Evolutionary conservation across 2,329 filamentous ascomycete species (phyloP).

Genomic region (Calonectria hongkongensis): DNA sequence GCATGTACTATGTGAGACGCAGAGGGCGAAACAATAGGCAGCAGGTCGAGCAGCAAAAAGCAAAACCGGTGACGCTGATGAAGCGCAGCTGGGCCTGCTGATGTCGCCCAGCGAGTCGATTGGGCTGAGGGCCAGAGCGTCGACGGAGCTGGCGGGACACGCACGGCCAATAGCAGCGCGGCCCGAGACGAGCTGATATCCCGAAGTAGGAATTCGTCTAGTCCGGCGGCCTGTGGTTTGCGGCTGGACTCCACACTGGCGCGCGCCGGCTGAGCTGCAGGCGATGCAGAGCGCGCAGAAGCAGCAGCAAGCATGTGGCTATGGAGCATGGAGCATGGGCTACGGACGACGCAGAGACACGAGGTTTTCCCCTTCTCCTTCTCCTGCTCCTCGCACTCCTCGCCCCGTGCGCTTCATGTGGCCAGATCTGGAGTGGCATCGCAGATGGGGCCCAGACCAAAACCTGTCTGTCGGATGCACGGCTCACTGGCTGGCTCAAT

Average conservation of each 20-base stretch:
- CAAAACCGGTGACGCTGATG: conserved; percentile 5
- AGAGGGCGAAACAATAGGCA: background rate
- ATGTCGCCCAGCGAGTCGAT: background rate
- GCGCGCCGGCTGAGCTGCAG: conserved; percentile 9
- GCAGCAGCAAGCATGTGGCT: background rate
- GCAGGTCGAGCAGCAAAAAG: conserved; percentile 16
- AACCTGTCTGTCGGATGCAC: conserved; percentile 43
- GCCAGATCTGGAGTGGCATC: conserved; percentile 47
- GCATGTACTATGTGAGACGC: background rate
- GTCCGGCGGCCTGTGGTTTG: conserved; percentile 47
- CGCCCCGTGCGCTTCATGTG: background rate
- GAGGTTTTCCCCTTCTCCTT: background rate
- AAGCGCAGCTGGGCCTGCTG: background rate
- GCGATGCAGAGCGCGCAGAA: background rate
- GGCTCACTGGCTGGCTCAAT: conserved; percentile 44
- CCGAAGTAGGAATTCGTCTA: conserved; percentile 55
- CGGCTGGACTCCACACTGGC: conserved; percentile 42
- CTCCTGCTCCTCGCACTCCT: background rate
- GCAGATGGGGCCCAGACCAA: conserved; percentile 37
- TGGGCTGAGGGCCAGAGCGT: background rate
- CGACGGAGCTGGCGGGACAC: conserved; percentile 23
- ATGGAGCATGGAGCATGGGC: background rate
- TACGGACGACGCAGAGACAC: background rate
- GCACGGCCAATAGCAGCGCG: conserved; percentile 44
- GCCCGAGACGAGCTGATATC: conserved; percentile 41